phyloP scores from a whole-genome alignment of 768 basidiomycete species.

The Kwoniella dendrophila region DNA sequence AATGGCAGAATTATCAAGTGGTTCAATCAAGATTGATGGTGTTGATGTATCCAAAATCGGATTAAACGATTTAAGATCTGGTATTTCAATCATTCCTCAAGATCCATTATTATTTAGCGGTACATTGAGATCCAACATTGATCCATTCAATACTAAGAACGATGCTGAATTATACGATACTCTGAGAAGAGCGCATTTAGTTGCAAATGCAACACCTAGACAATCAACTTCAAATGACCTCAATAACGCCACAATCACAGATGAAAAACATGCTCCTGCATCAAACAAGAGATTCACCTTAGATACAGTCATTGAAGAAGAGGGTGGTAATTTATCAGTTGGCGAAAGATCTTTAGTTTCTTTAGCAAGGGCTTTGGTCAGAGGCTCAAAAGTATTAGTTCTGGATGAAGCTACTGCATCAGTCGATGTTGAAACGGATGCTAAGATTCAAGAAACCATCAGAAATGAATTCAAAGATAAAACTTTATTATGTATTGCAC shows the following conservation, averaged over 20 bases:
- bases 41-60: constrained; percentile 83
- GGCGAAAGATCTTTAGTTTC: constrained; percentile 77
- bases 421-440: constrained; percentile 85
- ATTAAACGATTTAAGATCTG: constrained; percentile 64
- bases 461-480: constrained; percentile 79
- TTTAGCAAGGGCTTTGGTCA: constrained; percentile 84
- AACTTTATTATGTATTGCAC: constrained; percentile 84
- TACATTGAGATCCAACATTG: constrained; percentile 75
- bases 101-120: constrained; percentile 61
- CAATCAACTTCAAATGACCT: background rate
- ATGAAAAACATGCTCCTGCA: too few relatives aligned
- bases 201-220: constrained; percentile 2
- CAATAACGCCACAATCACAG: background rate
- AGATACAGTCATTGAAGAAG: constrained; percentile 81
- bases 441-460: constrained; percentile 89
- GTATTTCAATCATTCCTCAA: constrained; percentile 69
- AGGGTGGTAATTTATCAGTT: constrained; percentile 80
- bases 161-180: constrained; percentile 88
- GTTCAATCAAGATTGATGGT: constrained; percentile 76
- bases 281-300: constrained; percentile 65
- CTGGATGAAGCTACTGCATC: constrained; percentile 92
- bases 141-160: constrained; percentile 80
- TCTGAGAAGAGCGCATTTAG: constrained; percentile 75
- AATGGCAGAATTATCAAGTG: constrained; percentile 74
- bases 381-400: constrained; percentile 66